Evolutionary conservation across 208 protist genomes (phyloP).

Genomic region (Wallacemonas collosoma): DNA sequence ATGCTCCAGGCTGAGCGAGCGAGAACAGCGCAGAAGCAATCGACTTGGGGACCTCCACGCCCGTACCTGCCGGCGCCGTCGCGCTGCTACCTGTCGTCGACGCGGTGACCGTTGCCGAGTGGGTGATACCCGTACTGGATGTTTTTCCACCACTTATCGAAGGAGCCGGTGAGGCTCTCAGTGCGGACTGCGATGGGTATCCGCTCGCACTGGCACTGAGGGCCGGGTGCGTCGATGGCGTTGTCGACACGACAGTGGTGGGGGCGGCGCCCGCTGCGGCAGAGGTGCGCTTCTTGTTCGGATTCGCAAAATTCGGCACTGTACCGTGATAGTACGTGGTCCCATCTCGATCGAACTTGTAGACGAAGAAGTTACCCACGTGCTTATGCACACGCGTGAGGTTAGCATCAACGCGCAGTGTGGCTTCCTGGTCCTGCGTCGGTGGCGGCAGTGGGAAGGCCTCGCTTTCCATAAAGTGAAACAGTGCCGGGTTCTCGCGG

Average conservation of each 20-base stretch:
- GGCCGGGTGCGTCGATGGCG: neutral
- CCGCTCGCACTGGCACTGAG: neutral
- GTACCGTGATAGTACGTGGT: slow-evolving; percentile 78
- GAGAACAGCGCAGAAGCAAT: slow-evolving; percentile 49
- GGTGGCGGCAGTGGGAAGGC: slow-evolving; percentile 27
- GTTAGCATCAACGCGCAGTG: slow-evolving; percentile 23
- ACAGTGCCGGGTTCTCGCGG: slow-evolving; percentile 1
- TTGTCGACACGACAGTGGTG: too few relatives aligned
- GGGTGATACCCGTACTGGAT: neutral
- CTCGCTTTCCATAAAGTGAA: slow-evolving; percentile 1
- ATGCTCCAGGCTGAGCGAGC: slow-evolving; percentile 11
- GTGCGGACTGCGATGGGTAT: neutral
- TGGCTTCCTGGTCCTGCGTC: slow-evolving; percentile 25
- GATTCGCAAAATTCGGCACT: slow-evolving; percentile 83
- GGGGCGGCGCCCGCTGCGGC: neutral
- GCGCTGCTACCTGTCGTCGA: neutral
- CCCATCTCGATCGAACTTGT: slow-evolving; percentile 73
- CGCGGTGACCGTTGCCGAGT: neutral
- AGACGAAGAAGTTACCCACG: slow-evolving; percentile 79
- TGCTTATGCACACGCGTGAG: slow-evolving; percentile 57
- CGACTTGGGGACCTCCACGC: slow-evolving; percentile 20
- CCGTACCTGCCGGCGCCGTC: neutral
- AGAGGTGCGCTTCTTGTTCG: slow-evolving; percentile 60
- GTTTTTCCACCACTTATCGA: neutral
- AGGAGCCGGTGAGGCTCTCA: neutral